A percentile compares a stretch with the other conserved stretches of the same genome.
phyloP scores from a whole-genome alignment of 768 basidiomycete genomes.

The Trametes cubensis region DNA sequence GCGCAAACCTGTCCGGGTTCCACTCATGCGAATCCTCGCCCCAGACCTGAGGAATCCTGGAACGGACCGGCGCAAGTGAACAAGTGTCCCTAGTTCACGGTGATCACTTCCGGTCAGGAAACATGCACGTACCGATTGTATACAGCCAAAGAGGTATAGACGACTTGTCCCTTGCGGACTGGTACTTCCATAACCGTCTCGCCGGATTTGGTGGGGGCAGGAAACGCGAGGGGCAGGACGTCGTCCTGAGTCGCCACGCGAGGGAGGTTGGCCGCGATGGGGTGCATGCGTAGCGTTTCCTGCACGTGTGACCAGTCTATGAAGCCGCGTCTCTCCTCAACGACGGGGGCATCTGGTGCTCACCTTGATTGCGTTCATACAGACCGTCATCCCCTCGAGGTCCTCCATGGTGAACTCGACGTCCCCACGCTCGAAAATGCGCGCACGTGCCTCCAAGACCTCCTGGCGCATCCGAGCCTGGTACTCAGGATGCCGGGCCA shows the following conservation, averaged over 20 bases:
- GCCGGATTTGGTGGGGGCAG: neutral
- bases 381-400: slow-evolving; percentile 2
- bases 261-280: slow-evolving; percentile 22
- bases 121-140: slow-evolving; percentile 20
- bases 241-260: slow-evolving; percentile 30
- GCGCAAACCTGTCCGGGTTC: slow-evolving; percentile 19
- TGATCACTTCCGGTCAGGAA: too few relatives aligned
- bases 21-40: slow-evolving; percentile 20
- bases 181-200: slow-evolving; percentile 14
- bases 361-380: slow-evolving; percentile 23
- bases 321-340: too few relatives aligned
- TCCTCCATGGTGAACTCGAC: slow-evolving; percentile 24
- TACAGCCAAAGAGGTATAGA: neutral
- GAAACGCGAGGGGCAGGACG: slow-evolving; percentile 27
- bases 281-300: slow-evolving; percentile 31
- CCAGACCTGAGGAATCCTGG: slow-evolving; percentile 20
- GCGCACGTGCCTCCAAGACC: slow-evolving; percentile 1
- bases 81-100: neutral
- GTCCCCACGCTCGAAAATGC: slow-evolving; percentile 6
- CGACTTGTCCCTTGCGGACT: slow-evolving; percentile 7
- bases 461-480: slow-evolving; percentile 24
- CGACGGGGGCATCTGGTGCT: too few relatives aligned
- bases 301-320: neutral
- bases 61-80: neutral
- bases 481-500: slow-evolving; percentile 16